Percentiles rank a stretch among this genome's conserved stretches.
Evolutionary conservation across 2,329 filamentous ascomycete species (phyloP).

Genomic region (Fusarium sp.): DNA sequence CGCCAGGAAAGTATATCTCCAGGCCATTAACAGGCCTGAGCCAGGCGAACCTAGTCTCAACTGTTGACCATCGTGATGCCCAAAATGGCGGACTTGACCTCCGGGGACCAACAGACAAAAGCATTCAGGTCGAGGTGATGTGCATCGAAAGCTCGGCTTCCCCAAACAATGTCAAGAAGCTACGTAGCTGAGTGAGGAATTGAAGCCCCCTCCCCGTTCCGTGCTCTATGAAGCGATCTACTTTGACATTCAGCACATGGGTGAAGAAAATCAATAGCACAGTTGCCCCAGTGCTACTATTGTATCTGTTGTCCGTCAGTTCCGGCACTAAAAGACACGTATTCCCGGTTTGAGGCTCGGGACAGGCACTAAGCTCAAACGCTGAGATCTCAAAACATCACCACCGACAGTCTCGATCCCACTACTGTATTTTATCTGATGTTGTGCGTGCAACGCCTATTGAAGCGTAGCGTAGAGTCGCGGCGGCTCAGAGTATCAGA

Average conservation of each 20-base stretch:
- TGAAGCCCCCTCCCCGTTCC: background rate
- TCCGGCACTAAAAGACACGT: background rate
- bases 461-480: background rate
- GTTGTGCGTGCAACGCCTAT: constrained; percentile 8
- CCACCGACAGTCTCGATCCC: constrained; percentile 17
- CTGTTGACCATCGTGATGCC: background rate
- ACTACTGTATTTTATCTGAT: constrained; percentile 3
- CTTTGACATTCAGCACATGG: background rate
- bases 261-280: background rate
- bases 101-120: background rate
- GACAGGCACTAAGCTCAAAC: background rate
- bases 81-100: background rate
- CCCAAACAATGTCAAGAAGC: background rate
- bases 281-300: background rate
- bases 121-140: background rate
- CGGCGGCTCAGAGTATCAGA: background rate
- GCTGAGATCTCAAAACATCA: constrained; percentile 24
- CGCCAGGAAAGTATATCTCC: constrained; percentile 21
- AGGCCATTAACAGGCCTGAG: background rate
- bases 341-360: background rate
- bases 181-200: background rate
- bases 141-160: constrained; percentile 6
- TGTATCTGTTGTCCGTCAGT: background rate
- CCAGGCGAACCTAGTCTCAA: background rate
- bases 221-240: background rate